Percentiles rank a stretch among this genome's conserved stretches.
Conservation (phyloP, 2,329 filamentous ascomycete genomes). For the Cucurbitaria berberidis region DNA sequence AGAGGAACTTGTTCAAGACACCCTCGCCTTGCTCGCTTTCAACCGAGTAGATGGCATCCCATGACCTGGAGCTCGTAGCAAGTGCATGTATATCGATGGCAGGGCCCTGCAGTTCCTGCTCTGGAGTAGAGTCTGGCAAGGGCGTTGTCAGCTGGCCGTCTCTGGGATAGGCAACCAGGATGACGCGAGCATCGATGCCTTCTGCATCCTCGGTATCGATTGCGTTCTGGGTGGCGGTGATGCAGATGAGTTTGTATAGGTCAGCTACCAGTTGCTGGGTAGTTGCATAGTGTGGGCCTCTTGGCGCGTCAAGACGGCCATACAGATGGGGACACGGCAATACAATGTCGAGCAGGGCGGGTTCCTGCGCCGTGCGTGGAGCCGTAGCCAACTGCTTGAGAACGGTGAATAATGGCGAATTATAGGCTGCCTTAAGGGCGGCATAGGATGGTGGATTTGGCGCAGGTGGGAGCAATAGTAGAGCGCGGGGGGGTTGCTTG, state of each 20-base stretch:
- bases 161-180: constrained; percentile 70
- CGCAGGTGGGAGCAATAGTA: constrained; percentile 55
- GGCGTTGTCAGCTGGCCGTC: constrained; percentile 33
- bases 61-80: constrained; percentile 60
- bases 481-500: constrained; percentile 27
- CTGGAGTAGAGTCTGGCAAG: constrained; percentile 30
- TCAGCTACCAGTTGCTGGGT: constrained; percentile 76
- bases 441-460: constrained; percentile 49
- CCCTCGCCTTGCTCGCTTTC: constrained; percentile 69
- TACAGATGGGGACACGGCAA: constrained; percentile 68
- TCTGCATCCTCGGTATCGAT: constrained; percentile 69
- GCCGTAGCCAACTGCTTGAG: constrained; percentile 49
- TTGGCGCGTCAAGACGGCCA: constrained; percentile 57
- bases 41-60: constrained; percentile 70
- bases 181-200: constrained; percentile 76
- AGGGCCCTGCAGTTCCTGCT: constrained; percentile 53
- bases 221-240: constrained; percentile 69
- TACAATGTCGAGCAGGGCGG: constrained; percentile 63
- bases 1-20: constrained; percentile 58
- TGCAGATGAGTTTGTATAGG: constrained; percentile 78
- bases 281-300: constrained; percentile 67
- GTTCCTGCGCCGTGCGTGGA: constrained; percentile 32
- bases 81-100: constrained; percentile 58
- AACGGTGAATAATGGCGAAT: constrained; percentile 50
- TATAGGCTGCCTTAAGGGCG: constrained; percentile 52